Evolutionary conservation across 345 rosid genomes (phyloP), one percentile per base, ranked within the genome.

Genomic region (Erucastrum elatum): DNA sequence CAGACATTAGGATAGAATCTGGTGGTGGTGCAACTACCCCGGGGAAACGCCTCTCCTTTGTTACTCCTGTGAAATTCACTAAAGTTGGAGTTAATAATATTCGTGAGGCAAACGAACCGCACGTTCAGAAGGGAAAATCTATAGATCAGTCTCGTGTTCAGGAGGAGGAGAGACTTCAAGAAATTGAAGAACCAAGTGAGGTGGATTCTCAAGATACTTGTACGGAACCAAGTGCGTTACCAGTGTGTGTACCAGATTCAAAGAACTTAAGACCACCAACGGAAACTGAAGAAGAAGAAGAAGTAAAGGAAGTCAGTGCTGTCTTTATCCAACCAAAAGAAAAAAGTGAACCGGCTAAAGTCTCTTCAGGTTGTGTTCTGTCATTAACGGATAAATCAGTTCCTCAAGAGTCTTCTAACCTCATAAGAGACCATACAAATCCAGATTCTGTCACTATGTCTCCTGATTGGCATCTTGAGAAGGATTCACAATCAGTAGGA

Each of bases 1-100:
- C 87, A 8, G 85, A 86, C 65, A 78, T 88, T 8, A 85, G 83
- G 80, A 84, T 85, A 75, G 80, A 81, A 77, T 84, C 83, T 44
- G 80, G 64, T 5, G 78, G 81, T 44, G 80, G 66, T 4, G 77
- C 64, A 12, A 61, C 75, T 15, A 75, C 72, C 68, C 80, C 86
- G 77, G 79, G 85, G 26, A 83, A 83, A 7, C 79, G 69, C 17
- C 75, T 56, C 16, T 30, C 90, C 51, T 81, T 76, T 68, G 61
- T 17, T 44, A 44, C 78, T 67, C 77, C 87, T 78, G 62, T 15
- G 25, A 80, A 30, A 55, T 59, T 76, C 72, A 55, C 64, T 33
- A 58, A 75, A 39, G 76, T 70, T 80, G 64, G 64, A 75, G 76
- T 75, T 8, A 70, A 70, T 8, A 70, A 70, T 44, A 75, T 75